Evolutionary conservation across 495 filamentous ascomycete species (phyloP).

Genomic region (Xylaria palmicola): DNA sequence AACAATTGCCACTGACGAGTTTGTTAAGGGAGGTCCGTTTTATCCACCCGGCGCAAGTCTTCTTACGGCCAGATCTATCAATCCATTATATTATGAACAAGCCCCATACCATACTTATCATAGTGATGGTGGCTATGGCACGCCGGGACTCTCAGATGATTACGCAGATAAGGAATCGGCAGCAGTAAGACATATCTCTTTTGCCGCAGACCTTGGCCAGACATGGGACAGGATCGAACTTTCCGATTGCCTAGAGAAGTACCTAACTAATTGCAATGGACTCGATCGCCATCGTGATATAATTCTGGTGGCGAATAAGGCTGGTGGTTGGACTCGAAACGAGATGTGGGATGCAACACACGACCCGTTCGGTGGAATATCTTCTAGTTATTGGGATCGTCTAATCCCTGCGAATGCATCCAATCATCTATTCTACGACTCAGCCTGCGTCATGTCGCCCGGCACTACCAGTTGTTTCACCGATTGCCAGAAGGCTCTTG

Average conservation of each 20-base stretch:
- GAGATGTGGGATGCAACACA: slow-evolving; percentile 26
- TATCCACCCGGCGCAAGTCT: slow-evolving; percentile 20
- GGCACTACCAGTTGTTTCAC: too few relatives aligned
- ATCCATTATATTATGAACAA: not conserved
- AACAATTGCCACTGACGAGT: slow-evolving; percentile 34
- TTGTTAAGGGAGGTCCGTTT: slow-evolving; percentile 24
- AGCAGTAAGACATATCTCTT: too few relatives aligned
- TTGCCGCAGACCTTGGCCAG: too few relatives aligned
- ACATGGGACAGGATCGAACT: slow-evolving; percentile 10
- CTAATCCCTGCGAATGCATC: slow-evolving; percentile 17
- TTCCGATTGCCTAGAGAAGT: not conserved
- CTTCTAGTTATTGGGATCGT: slow-evolving; percentile 9
- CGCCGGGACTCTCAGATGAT: too few relatives aligned
- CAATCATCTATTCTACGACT: slow-evolving; percentile 22
- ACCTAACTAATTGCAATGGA: not conserved
- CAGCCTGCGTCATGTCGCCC: slow-evolving; percentile 11
- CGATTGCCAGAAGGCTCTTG: too few relatives aligned
- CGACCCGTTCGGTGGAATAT: slow-evolving; percentile 21
- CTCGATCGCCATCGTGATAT: slow-evolving; percentile 16
- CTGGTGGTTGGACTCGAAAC: slow-evolving; percentile 22
- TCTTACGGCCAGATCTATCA: too few relatives aligned
- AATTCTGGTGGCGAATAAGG: slow-evolving; percentile 15
- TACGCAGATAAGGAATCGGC: too few relatives aligned
- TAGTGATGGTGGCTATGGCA: too few relatives aligned
- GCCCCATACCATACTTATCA: too few relatives aligned